phyloP scores from a whole-genome alignment of 805 yeast species.

The Yueomyces sinensis region DNA sequence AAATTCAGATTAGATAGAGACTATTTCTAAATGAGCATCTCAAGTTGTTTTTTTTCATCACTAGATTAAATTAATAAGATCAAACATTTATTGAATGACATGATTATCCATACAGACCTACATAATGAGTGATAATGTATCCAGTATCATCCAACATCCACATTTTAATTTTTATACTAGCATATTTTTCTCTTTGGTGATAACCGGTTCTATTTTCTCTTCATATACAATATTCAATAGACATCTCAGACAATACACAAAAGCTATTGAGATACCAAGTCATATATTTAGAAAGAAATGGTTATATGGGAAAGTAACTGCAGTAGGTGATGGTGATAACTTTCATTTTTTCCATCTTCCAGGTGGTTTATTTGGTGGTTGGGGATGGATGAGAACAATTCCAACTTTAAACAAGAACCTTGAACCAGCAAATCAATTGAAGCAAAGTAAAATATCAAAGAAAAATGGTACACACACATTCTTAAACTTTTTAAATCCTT shows the following conservation, averaged over 20 bases:
- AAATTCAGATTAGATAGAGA: no score
- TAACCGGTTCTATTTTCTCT: conserved; percentile 30
- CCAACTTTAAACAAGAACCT: conserved; percentile 34
- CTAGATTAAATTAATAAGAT: no score
- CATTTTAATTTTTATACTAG: background rate
- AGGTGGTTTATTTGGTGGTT: conserved; percentile 76
- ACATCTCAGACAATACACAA: conserved; percentile 37
- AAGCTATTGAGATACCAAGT: conserved; percentile 38
- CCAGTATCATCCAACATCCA: no score
- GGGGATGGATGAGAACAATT: conserved; percentile 76
- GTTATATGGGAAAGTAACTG: conserved; percentile 61
- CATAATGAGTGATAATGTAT: no score
- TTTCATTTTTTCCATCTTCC: conserved; percentile 89
- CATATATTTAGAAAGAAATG: conserved; percentile 30
- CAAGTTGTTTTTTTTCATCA: no score
- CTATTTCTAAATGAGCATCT: no score
- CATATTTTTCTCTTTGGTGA: conserved; percentile 18
- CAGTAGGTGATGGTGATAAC: conserved; percentile 95
- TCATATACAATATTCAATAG: conserved; percentile 32
- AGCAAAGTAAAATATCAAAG: background rate
- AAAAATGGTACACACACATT: background rate
- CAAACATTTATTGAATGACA: no score
- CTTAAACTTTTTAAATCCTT: background rate
- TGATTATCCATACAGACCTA: no score
- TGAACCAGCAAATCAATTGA: background rate